Conservation (phyloP, 1,139 yeast genomes). For the Suhomyces choctaworum region DNA sequence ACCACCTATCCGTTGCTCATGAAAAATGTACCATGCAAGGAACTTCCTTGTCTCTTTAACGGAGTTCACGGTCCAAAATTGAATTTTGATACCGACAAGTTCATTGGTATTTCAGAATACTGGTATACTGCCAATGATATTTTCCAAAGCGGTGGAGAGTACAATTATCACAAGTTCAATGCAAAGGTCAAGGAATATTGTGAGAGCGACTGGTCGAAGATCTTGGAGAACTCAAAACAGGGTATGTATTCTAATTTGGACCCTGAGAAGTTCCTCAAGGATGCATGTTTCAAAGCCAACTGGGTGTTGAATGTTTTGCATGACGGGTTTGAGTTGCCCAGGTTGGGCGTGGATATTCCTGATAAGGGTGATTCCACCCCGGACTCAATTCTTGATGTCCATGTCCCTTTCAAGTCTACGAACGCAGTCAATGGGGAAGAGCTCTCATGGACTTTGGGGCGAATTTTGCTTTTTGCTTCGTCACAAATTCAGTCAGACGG, state of each 20-base stretch:
- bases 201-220: slow-evolving; percentile 60
- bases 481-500: slow-evolving; percentile 42
- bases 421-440: slow-evolving; percentile 60
- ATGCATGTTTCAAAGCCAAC: slow-evolving; percentile 79
- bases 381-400: slow-evolving; percentile 31
- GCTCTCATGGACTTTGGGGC: slow-evolving; percentile 68
- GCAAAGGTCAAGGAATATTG: slow-evolving; percentile 63
- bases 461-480: slow-evolving; percentile 58
- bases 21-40: slow-evolving; percentile 72
- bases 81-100: slow-evolving; percentile 67
- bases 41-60: slow-evolving; percentile 73
- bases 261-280: slow-evolving; percentile 49
- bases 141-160: slow-evolving; percentile 75
- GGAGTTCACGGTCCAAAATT: slow-evolving; percentile 79
- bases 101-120: slow-evolving; percentile 78
- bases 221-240: slow-evolving; percentile 48
- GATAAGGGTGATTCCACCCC: slow-evolving; percentile 18
- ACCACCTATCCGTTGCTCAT: slow-evolving; percentile 69
- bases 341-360: slow-evolving; percentile 53
- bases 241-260: slow-evolving; percentile 54
- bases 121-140: slow-evolving; percentile 87
- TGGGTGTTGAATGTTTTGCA: slow-evolving; percentile 79
- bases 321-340: slow-evolving; percentile 76
- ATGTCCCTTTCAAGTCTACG: slow-evolving; percentile 62
- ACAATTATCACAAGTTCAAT: slow-evolving; percentile 62